Base-by-base conservation (phyloP, 2,329 filamentous ascomycete species). In the Penicillium palitans region DNA sequence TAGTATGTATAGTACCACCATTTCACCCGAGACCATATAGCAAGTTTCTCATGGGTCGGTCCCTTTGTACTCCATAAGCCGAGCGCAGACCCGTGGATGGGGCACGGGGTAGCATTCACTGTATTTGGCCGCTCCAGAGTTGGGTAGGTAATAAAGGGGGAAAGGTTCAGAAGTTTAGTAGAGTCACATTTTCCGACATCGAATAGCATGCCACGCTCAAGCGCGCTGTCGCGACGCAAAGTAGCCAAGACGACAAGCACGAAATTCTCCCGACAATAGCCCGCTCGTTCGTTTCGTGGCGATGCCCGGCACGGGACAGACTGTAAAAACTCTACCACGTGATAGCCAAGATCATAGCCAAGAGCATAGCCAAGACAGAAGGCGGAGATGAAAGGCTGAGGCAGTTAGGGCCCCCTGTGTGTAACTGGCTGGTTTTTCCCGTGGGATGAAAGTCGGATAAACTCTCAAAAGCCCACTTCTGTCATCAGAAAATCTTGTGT, bases 371-470 rank as follows among this genome's bases (percentile, higher is more conserved):
- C 29, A 31, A 31, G 29, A 31, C 3, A 19, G 8, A 56, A 25
- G 12, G 39, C 40, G 54, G 54, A 52, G 47, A 40, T 57, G 40
- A 52, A 39, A 40, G n/a, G 27, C 8, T 33, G 8, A 48, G 2
- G 19, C 3, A 17, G n/a, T n/a, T 19, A 3, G 3, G 21, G 19
- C 9, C 6, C 2, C 25, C 12, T 10, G 7, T 6, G 9, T 57
- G 27, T 54, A 52, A 48, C 3, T 57, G 55, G 55, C 19, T 48
- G 8, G 7, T 47, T 54, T 48, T n/a, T 44, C 50, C 55, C 55
- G 55, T 46, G 24, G 44, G 21, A 31, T 21, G 15, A 51, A 45
- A 24, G n/a, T 6, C 40, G 21, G 37, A 37, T 17, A 24, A 37
- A 37, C 15, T 9, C 47, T 46, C 12, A 1, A 46, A 48, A 35